A percentile compares a stretch with the other conserved stretches of the same genome.
These are phyloP conservation scores for Barnettozyma vustinii DNA, from an alignment of 805 yeast species.

Conservation along the genomic window DNA sequence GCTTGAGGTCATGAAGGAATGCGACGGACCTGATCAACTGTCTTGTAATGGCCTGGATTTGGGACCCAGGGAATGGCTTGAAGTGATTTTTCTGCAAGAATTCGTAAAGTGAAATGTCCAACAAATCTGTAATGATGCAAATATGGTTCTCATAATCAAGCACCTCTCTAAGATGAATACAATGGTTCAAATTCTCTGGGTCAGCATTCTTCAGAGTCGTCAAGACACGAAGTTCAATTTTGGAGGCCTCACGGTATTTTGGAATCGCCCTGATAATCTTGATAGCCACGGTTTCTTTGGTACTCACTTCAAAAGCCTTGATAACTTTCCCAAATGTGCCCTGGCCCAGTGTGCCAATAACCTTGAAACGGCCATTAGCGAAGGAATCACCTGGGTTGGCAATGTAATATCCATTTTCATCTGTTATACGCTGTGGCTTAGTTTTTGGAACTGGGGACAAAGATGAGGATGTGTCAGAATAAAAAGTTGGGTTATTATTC, in stretches of 20 bases:
- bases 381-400: slow-evolving; percentile 52
- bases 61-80: slow-evolving; percentile 90
- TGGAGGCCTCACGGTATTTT: slow-evolving; percentile 92
- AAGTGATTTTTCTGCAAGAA: slow-evolving; percentile 80
- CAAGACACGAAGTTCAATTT: slow-evolving; percentile 82
- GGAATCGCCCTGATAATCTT: slow-evolving; percentile 90
- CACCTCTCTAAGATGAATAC: slow-evolving; percentile 83
- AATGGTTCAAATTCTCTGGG: slow-evolving; percentile 59
- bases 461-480: slow-evolving; percentile 9
- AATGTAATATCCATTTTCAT: slow-evolving; percentile 63
- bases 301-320: slow-evolving; percentile 65
- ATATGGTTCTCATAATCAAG: slow-evolving; percentile 92
- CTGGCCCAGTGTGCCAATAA: slow-evolving; percentile 71
- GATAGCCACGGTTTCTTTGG: slow-evolving; percentile 65
- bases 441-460: slow-evolving; percentile 16
- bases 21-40: slow-evolving; percentile 84
- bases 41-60: slow-evolving; percentile 81
- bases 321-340: slow-evolving; percentile 93
- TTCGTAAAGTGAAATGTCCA: slow-evolving; percentile 83
- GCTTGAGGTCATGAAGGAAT: slow-evolving; percentile 80
- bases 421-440: slow-evolving; percentile 16
- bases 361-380: slow-evolving; percentile 67
- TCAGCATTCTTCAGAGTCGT: slow-evolving; percentile 66
- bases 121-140: slow-evolving; percentile 84
- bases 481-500: background rate